Conservation (phyloP, 768 basidiomycete species). For the Pulveroboletus sp. region DNA sequence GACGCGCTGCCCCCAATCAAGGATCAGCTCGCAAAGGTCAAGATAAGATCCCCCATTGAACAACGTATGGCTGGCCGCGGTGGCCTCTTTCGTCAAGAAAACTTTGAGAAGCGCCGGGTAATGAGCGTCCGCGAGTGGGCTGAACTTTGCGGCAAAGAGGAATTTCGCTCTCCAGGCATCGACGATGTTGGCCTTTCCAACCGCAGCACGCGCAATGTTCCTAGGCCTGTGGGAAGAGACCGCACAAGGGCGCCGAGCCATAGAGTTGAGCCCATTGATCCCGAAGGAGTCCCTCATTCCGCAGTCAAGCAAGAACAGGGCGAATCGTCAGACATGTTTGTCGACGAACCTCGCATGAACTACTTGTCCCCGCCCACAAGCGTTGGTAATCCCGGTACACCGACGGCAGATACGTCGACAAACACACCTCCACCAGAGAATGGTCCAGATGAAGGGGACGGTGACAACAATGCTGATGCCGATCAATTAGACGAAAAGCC, state of each 20-base stretch:
- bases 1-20: constrained; percentile 69
- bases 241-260: constrained; percentile 41
- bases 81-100: constrained; percentile 87
- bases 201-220: constrained; percentile 35
- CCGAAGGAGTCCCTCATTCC: constrained; percentile 32
- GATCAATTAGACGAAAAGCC: constrained; percentile 33
- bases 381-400: constrained; percentile 19
- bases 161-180: constrained; percentile 70
- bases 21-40: constrained; percentile 68
- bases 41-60: constrained; percentile 88
- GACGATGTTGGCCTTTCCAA: constrained; percentile 61
- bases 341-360: constrained; percentile 1
- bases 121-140: constrained; percentile 90
- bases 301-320: constrained; percentile 47
- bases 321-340: constrained; percentile 6
- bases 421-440: constrained; percentile 1
- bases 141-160: constrained; percentile 69
- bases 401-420: constrained; percentile 10
- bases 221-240: constrained; percentile 36
- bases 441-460: constrained; percentile 16
- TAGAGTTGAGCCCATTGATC: constrained; percentile 44
- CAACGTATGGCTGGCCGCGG: constrained; percentile 87
- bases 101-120: constrained; percentile 80
- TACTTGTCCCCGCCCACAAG: constrained; percentile 32
- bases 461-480: constrained; percentile 6